Conservation (phyloP, 1,139 yeast genomes). For the Zygosaccharomyces pseudobailii region DNA sequence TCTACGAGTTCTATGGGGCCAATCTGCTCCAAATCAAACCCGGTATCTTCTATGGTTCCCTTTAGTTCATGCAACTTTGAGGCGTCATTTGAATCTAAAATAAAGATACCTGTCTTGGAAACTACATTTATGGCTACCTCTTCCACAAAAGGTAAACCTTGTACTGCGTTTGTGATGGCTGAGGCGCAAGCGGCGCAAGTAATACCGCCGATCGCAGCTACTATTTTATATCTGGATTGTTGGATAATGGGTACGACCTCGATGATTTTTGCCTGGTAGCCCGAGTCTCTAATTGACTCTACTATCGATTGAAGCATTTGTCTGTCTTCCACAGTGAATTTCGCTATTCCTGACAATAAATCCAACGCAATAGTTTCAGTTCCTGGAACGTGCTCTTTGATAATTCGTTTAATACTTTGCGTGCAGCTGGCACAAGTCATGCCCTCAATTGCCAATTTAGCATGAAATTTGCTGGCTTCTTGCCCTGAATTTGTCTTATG, state of each 20-base stretch:
- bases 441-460: slow-evolving; percentile 54
- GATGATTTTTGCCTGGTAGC: slow-evolving; percentile 52
- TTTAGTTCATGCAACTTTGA: slow-evolving; percentile 39
- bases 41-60: slow-evolving; percentile 56
- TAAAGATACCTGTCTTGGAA: slow-evolving; percentile 56
- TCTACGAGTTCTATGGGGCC: slow-evolving; percentile 40
- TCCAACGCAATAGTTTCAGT: slow-evolving; percentile 36
- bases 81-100: slow-evolving; percentile 37
- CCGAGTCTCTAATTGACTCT: slow-evolving; percentile 46
- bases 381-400: slow-evolving; percentile 35
- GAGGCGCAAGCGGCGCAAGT: slow-evolving; percentile 70
- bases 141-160: slow-evolving; percentile 49
- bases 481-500: slow-evolving; percentile 10
- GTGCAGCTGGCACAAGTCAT: slow-evolving; percentile 67
- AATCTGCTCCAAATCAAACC: slow-evolving; percentile 51
- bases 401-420: slow-evolving; percentile 42
- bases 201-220: slow-evolving; percentile 67
- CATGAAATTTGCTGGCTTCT: slow-evolving; percentile 37
- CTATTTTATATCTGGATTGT: slow-evolving; percentile 43
- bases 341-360: slow-evolving; percentile 42
- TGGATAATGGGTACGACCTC: slow-evolving; percentile 58
- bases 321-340: slow-evolving; percentile 47
- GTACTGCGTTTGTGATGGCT: slow-evolving; percentile 48
- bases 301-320: slow-evolving; percentile 49
- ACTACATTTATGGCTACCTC: slow-evolving; percentile 54